Evolutionary conservation across 2,329 filamentous ascomycete genomes (phyloP), one percentile per base, ranked within the genome.

Genomic region (Ramularia endophylla): DNA sequence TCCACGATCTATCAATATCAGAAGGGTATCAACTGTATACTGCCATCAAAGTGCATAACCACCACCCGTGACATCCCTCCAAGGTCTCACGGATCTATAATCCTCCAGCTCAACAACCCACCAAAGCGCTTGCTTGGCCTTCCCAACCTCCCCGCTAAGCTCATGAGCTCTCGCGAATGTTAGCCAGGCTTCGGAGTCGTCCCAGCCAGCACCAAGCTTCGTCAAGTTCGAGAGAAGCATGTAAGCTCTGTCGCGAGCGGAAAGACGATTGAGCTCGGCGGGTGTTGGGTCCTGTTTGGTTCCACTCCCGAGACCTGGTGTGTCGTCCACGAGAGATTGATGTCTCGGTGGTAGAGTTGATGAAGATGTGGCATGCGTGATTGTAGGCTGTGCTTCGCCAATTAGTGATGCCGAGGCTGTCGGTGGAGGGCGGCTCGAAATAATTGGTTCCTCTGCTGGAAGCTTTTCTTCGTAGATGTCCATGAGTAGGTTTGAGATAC

Each of bases 61-160:
- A 19, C 54, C 56, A 9, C 52, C 47, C 3, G 38, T 39, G 11
- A 51, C 73, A 51, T 76, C 81, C 20, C 72, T 75, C 92, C 90
- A 97, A 44, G 78, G 75, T 43, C 92, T 78, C 35, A 95, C 76
- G 0, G 83, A 87, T 50, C 78, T 80, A 6, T 79, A 80, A 61
- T 98, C 90, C 61, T 97, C 92, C 20, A 98, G 72, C 65, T 95
- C 88, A 9, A 98, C 85, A 55, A 89, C 94, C 88, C 90, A 97
- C 92, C 92, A 97, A 5, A 97, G 73, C 33, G 89, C 87, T 54
- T 92, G 85, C 67, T 89, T 94, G 11, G 92, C 85, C 69, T 90
- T 94, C 27, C 92, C 85, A 2, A 79, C 65, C 67, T 95, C 86
- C 0, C 84, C 85, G 43, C 86, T 85, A 59, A 88, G 80, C 64